Evolutionary conservation across 305 asterid genomes (phyloP).

Genomic region (Solanum chacoense): DNA sequence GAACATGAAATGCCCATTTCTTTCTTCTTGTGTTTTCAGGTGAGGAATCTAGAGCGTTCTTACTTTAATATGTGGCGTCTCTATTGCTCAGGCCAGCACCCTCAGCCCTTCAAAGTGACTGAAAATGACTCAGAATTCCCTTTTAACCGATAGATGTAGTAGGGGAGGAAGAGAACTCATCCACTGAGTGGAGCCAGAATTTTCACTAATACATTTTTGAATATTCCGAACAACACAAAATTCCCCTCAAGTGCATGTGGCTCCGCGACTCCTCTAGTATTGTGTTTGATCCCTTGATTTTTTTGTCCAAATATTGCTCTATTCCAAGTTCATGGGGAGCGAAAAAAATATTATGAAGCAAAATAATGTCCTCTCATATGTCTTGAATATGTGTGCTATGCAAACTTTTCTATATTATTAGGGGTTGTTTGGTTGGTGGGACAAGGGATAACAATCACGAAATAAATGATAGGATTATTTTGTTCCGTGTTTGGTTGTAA

Average conservation of each 20-base stretch:
- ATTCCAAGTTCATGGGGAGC: background rate
- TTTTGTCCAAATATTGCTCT: background rate
- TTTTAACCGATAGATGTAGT: constrained; percentile 24
- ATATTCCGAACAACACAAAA: background rate
- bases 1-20: background rate
- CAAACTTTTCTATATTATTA: background rate
- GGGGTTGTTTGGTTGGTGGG: background rate
- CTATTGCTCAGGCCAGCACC: no score
- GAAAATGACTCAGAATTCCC: constrained; percentile 80
- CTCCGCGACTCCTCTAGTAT: background rate
- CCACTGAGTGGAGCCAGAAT: background rate
- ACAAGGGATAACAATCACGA: background rate
- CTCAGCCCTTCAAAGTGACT: constrained; percentile 70
- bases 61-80: background rate
- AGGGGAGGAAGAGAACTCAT: background rate
- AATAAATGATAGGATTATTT: no score
- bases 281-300: background rate
- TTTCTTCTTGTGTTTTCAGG: constrained; percentile 30
- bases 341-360: background rate
- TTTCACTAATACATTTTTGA: background rate
- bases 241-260: background rate
- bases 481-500: background rate
- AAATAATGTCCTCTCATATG: background rate
- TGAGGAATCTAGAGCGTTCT: constrained; percentile 21
- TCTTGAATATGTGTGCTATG: background rate